Percentiles rank a stretch among this genome's conserved stretches.
These are phyloP conservation scores for Colletotrichum tropicale DNA, from an alignment of 2,329 filamentous ascomycete genomes.

Conservation along the genomic window DNA sequence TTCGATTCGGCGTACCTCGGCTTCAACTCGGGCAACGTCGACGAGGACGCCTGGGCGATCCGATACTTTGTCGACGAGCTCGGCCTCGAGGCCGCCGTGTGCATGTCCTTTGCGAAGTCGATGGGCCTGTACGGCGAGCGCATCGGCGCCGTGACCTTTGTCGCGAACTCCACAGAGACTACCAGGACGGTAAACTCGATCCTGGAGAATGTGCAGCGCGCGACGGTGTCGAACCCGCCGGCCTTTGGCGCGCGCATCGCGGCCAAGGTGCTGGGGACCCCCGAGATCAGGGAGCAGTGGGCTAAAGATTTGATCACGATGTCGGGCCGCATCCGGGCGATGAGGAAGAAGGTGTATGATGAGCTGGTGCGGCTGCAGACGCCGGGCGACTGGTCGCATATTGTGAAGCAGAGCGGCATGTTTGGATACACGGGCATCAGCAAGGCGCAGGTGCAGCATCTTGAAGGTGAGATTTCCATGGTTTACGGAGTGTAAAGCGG, in stretches of 20 bases:
- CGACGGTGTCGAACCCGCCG: slow-evolving; percentile 39
- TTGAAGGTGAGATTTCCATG: slow-evolving; percentile 29
- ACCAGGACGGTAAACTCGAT: slow-evolving; percentile 28
- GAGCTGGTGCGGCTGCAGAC: slow-evolving; percentile 33
- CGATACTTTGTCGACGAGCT: slow-evolving; percentile 36
- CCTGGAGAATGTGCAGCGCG: slow-evolving; percentile 34
- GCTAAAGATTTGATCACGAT: slow-evolving; percentile 37
- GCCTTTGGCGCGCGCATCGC: slow-evolving; percentile 39
- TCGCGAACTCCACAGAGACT: slow-evolving; percentile 22
- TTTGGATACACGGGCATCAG: slow-evolving; percentile 52
- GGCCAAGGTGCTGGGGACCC: slow-evolving; percentile 32
- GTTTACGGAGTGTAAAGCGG: not conserved
- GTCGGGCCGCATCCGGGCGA: slow-evolving; percentile 36
- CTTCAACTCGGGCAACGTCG: slow-evolving; percentile 35
- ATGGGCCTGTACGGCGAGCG: slow-evolving; percentile 51
- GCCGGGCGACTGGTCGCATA: slow-evolving; percentile 40
- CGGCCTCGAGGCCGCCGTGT: slow-evolving; percentile 56
- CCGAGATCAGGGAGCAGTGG: slow-evolving; percentile 35
- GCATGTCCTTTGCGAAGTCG: slow-evolving; percentile 67
- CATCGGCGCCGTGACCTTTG: slow-evolving; percentile 32
- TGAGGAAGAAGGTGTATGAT: slow-evolving; percentile 37
- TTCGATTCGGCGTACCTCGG: slow-evolving; percentile 38
- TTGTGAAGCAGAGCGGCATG: slow-evolving; percentile 43
- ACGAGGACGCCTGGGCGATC: slow-evolving; percentile 35
- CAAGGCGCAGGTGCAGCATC: slow-evolving; percentile 45